Percentiles rank a stretch among this genome's conserved stretches.
Conservation (phyloP, 257 asterid genomes). For the Primulina huaijiensis region DNA sequence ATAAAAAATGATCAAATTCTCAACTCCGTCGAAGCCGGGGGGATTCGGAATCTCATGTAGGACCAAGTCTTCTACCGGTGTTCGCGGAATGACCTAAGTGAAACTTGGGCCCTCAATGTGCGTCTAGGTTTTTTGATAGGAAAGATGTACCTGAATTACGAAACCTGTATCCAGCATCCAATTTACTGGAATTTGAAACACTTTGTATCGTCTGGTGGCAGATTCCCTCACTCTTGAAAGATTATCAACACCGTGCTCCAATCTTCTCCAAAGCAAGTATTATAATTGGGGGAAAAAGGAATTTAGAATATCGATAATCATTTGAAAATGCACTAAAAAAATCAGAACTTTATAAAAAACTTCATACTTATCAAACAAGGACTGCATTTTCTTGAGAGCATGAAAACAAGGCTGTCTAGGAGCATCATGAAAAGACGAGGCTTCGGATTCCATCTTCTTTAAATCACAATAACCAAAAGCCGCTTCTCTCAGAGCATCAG, state of each 20-base stretch:
- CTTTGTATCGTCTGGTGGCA: constrained; percentile 65
- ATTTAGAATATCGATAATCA: not conserved
- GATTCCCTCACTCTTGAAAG: constrained; percentile 86
- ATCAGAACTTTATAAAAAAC: not conserved
- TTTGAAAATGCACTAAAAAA: not conserved
- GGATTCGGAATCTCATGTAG: not conserved
- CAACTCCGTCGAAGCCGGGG: not conserved
- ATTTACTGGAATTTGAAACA: constrained; percentile 66
- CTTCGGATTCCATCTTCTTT: constrained; percentile 68
- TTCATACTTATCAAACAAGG: constrained; percentile 53
- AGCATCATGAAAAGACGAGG: constrained; percentile 53
- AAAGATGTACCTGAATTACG: constrained; percentile 61
- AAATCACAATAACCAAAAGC: constrained; percentile 77
- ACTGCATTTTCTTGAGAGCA: constrained; percentile 68
- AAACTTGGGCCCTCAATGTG: not conserved
- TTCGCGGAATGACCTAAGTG: not conserved
- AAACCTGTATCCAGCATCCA: constrained; percentile 93
- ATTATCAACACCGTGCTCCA: constrained; percentile 84
- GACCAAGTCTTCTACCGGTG: no score
- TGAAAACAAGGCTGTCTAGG: constrained; percentile 54
- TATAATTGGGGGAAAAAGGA: not conserved
- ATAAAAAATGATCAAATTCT: not conserved
- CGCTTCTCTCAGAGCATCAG: constrained; percentile 86
- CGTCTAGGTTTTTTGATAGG: not conserved
- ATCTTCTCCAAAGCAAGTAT: constrained; percentile 35